Conservation (phyloP, 1,284 basidiomycete species). For the Sanguinoderma infundibulare region DNA sequence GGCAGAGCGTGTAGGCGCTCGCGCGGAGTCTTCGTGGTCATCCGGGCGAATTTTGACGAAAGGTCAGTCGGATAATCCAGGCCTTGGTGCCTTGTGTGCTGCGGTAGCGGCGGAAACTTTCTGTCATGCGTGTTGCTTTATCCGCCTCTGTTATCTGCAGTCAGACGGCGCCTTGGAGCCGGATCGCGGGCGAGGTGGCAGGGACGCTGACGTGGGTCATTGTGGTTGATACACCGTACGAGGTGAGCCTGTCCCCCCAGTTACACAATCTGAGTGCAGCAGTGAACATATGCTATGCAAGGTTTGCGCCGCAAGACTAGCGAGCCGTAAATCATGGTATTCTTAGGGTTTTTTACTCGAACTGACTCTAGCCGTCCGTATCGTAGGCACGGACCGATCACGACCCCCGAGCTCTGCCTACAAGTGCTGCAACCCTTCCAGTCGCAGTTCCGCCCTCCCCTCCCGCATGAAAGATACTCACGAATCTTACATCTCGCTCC, state of each 20-base stretch:
- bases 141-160: conserved; percentile 37
- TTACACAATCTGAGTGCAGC: not conserved
- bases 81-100: not conserved
- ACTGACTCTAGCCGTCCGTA: not conserved
- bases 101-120: not conserved
- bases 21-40: conserved; percentile 65
- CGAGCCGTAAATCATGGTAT: conserved; percentile 44
- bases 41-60: conserved; percentile 73
- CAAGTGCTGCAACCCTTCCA: conserved; percentile 63
- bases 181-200: conserved; percentile 66
- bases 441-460: conserved; percentile 58
- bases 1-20: conserved; percentile 60
- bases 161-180: conserved; percentile 72
- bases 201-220: conserved; percentile 67
- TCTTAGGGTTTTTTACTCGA: not conserved
- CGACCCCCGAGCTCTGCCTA: conserved; percentile 55
- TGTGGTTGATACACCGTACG: conserved; percentile 73
- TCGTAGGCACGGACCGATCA: conserved; percentile 66
- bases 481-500: conserved; percentile 58
- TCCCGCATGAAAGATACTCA: conserved; percentile 60
- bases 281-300: conserved; percentile 26
- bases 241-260: conserved; percentile 50
- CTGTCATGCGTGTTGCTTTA: not conserved
- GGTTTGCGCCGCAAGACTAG: conserved; percentile 58
- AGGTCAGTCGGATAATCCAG: conserved; percentile 45